These are phyloP conservation scores for Massariosphaeria phaeospora DNA, from an alignment of 495 filamentous ascomycete species.

Conservation along the genomic window DNA sequence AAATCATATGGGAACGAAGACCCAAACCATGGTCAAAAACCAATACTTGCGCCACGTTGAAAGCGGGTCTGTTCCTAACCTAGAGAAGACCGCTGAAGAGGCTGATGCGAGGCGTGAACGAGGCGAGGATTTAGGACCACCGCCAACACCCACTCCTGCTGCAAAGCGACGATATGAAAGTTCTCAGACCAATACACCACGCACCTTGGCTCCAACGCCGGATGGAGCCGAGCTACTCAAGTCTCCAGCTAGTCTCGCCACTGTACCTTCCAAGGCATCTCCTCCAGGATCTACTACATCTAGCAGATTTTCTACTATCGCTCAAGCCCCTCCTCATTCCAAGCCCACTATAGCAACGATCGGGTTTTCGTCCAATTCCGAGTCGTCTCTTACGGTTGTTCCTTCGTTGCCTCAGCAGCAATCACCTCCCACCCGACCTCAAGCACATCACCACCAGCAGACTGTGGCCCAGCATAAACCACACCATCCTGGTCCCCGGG, in stretches of 20 bases:
- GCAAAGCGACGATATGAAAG: conserved; percentile 58
- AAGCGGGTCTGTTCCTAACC: conserved; percentile 55
- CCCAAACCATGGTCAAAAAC: conserved; percentile 94
- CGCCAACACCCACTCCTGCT: conserved; percentile 57
- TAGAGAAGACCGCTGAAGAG: conserved; percentile 61
- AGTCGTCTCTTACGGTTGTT: conserved; percentile 11
- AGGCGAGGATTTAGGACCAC: conserved; percentile 65
- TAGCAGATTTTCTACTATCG: conserved; percentile 19
- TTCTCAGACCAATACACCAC: conserved; percentile 53
- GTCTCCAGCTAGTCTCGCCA: conserved; percentile 20
- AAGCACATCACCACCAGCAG: conserved; percentile 11
- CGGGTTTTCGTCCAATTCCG: conserved; percentile 19
- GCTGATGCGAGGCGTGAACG: conserved; percentile 65
- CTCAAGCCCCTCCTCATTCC: conserved; percentile 29
- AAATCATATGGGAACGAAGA: conserved; percentile 83
- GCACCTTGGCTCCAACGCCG: conserved; percentile 57
- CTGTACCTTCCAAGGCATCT: conserved; percentile 28
- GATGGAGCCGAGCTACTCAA: conserved; percentile 55
- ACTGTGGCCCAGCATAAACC: conserved; percentile 1
- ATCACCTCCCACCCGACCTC: conserved; percentile 7
- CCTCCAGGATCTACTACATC: conserved; percentile 28
- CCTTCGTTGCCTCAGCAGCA: conserved; percentile 9
- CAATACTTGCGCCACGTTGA: conserved; percentile 78
- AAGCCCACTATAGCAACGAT: conserved; percentile 26
- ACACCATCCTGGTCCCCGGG: conserved; percentile 19